phyloP scores from a whole-genome alignment of 2,329 filamentous ascomycete genomes.

The Dendrostoma leiphaemia region DNA sequence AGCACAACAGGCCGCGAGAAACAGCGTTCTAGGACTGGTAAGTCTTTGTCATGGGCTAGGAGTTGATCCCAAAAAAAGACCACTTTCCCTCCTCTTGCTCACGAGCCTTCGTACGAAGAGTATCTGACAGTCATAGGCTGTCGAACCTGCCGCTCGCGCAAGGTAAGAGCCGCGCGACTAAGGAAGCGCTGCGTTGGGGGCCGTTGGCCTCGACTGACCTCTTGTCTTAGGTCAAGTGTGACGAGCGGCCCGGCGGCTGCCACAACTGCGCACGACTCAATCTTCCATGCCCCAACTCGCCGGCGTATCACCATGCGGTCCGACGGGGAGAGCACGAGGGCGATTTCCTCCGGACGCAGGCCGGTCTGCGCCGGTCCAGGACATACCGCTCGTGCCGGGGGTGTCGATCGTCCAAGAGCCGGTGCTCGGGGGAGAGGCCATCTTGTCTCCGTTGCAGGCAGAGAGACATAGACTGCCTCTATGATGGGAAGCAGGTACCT shows the following conservation, averaged over 20 bases:
- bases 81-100: not conserved
- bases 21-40: not conserved
- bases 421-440: constrained; percentile 19
- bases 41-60: too few relatives aligned
- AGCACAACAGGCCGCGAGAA: not conserved
- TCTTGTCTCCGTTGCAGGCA: constrained; percentile 18
- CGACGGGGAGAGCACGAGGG: constrained; percentile 1
- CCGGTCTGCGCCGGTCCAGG: constrained; percentile 14
- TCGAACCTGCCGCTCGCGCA: constrained; percentile 2
- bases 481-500: constrained; percentile 20
- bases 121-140: not conserved
- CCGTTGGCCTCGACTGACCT: not conserved
- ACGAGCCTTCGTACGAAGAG: not conserved
- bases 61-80: too few relatives aligned
- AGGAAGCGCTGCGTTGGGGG: not conserved
- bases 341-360: constrained; percentile 13
- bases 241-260: constrained; percentile 16
- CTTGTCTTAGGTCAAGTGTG: constrained; percentile 20
- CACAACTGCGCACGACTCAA: constrained; percentile 16
- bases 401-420: constrained; percentile 18
- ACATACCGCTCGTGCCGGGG: constrained; percentile 19
- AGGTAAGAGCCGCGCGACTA: not conserved
- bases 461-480: constrained; percentile 14
- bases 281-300: constrained; percentile 16
- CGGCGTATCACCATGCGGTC: constrained; percentile 3